Percentiles rank a stretch among this genome's conserved stretches.
Evolutionary conservation across 2,329 filamentous ascomycete genomes (phyloP).

Genomic region (Arthrobotrys musiformis): DNA sequence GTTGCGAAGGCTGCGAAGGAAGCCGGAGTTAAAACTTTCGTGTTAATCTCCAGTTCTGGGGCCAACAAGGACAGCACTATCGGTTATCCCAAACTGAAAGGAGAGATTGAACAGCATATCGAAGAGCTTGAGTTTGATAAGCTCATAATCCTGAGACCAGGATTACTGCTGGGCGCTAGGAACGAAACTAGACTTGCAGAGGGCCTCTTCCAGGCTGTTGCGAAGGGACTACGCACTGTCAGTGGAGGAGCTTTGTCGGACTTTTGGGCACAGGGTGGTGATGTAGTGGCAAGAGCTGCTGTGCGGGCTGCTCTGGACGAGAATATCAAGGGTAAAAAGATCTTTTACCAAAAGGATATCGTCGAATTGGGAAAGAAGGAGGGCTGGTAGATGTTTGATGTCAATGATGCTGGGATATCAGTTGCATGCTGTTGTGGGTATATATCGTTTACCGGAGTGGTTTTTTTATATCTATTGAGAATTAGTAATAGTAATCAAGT

Average conservation of each 20-base stretch:
- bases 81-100: conserved; percentile 79
- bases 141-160: conserved; percentile 78
- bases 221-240: conserved; percentile 69
- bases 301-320: conserved; percentile 71
- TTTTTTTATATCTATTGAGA: too few species aligned
- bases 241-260: conserved; percentile 70
- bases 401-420: not conserved
- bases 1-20: conserved; percentile 79
- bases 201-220: conserved; percentile 68
- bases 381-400: conserved; percentile 14
- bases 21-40: conserved; percentile 77
- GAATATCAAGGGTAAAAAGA: conserved; percentile 69
- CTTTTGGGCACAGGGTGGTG: conserved; percentile 76
- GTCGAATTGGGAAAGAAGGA: conserved; percentile 71
- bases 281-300: conserved; percentile 76
- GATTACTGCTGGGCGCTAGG: conserved; percentile 77
- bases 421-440: too few species aligned
- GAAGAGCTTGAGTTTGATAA: conserved; percentile 78
- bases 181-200: conserved; percentile 72
- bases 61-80: conserved; percentile 68
- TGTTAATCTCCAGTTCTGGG: conserved; percentile 75
- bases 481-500: too few species aligned
- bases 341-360: conserved; percentile 72
- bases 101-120: conserved; percentile 82
- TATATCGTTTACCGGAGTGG: too few species aligned